Base-by-base conservation (phyloP, 768 basidiomycete genomes). In the Lanmaoa rubissima region DNA sequence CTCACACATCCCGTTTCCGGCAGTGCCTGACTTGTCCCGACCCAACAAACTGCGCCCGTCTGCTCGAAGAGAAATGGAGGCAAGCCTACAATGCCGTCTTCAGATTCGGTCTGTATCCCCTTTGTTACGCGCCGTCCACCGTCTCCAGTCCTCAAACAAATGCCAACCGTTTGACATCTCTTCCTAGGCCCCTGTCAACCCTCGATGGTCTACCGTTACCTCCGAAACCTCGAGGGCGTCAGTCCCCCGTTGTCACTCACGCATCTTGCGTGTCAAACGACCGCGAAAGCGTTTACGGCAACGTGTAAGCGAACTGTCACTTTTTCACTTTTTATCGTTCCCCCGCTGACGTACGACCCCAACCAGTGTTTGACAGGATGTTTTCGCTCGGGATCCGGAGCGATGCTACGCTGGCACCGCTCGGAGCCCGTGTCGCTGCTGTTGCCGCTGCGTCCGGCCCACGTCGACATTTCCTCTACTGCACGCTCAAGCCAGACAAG, bases 31-130 rank as follows among this genome's bases (percentile, higher is more conserved):
- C 91, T 8, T 98, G 94, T 68, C 91, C 91, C 11, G 94, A 98
- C 60, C 74, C 92, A 7, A 43, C 79, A 0, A 79, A 71, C 17
- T 98, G 94, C 67, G 95, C 94, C 17, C 83, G 87, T 13, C 73
- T 90, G 5, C 79, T 97, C 9, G 94, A 96, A 63, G 94, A 98
- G 58, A 96, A 95, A 69, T 98, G 94, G 93, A 78, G 85, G 41
- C 90, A 92, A 65, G 93, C 92, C 0, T 94, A 94, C 65, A 81
- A 86, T 42, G 83, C 92, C 19, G 87, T 93, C 9, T 92, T 92
- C 69, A 83, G 93, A 42, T 94, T 94, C 70, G 94, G 91, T 85
- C 19, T 50, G 63, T 59, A 26, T 24, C 17, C 10, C 21, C 7
- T 21, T 47, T n/a, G 4, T 24, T 24, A 4, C 7, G 10, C 9